Conservation (phyloP, 2,329 filamentous ascomycete genomes). For the Aspergillus ochraceoroseus region DNA sequence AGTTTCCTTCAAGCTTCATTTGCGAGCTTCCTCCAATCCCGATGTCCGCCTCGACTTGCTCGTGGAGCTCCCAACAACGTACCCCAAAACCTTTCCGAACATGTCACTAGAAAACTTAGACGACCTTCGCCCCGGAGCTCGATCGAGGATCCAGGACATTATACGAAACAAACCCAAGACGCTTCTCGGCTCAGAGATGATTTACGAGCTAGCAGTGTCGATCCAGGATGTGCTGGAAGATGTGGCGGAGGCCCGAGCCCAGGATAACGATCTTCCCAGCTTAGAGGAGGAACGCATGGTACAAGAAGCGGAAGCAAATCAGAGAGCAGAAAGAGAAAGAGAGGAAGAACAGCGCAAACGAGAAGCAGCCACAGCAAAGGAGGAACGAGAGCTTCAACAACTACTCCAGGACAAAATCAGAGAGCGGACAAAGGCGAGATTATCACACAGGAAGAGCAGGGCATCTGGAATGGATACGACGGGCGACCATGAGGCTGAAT, state of each 20-base stretch:
- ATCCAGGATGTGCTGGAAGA: constrained; percentile 74
- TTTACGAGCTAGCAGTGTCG: constrained; percentile 56
- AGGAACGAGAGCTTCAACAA: constrained; percentile 39
- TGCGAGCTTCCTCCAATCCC: constrained; percentile 68
- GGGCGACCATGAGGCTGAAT: constrained; percentile 27
- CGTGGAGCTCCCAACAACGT: constrained; percentile 81
- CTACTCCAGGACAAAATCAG: constrained; percentile 39
- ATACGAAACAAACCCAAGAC: constrained; percentile 65
- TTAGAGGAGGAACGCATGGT: constrained; percentile 82
- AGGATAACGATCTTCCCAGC: constrained; percentile 72
- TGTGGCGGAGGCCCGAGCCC: constrained; percentile 70
- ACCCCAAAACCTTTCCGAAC: constrained; percentile 76
- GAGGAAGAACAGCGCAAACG: constrained; percentile 47
- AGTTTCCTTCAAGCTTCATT: constrained; percentile 71
- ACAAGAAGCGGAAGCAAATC: constrained; percentile 67
- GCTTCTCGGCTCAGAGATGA: constrained; percentile 60
- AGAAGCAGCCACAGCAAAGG: constrained; percentile 40
- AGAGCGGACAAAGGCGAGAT: constrained; percentile 38
- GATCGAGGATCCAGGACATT: constrained; percentile 65
- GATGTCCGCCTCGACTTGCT: constrained; percentile 67
- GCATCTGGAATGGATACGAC: constrained; percentile 30
- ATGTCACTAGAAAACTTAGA: constrained; percentile 62
- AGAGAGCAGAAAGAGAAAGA: constrained; percentile 47
- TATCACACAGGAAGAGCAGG: constrained; percentile 39
- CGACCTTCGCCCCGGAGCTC: constrained; percentile 64